Evolutionary conservation across 1,139 yeast species (phyloP).

Genomic region (Scheffersomyces segobiensis): DNA sequence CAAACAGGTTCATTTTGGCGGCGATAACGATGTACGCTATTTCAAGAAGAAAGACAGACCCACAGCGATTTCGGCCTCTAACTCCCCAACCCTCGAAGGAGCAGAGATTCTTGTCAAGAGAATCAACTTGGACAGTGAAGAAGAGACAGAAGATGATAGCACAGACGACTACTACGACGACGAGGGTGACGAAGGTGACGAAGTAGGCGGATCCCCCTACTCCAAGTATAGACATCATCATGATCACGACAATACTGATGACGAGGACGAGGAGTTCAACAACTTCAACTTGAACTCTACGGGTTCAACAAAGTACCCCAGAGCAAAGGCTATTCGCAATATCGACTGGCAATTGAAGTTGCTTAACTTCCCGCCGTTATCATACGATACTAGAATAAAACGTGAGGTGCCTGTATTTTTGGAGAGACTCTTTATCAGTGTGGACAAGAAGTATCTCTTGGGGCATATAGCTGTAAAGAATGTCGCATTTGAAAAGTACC

Average conservation of each 20-base stretch:
- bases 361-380: conserved; percentile 46
- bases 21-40: conserved; percentile 63
- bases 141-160: conserved; percentile 17
- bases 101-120: conserved; percentile 16
- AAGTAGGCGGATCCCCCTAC: conserved; percentile 14
- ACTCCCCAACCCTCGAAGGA: conserved; percentile 52
- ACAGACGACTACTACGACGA: conserved; percentile 10
- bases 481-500: conserved; percentile 61
- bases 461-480: conserved; percentile 79
- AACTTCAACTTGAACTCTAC: conserved; percentile 12
- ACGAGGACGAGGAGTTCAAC: conserved; percentile 11
- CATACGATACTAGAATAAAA: conserved; percentile 40
- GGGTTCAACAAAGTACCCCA: conserved; percentile 23
- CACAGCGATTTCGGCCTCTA: conserved; percentile 66
- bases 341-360: conserved; percentile 52
- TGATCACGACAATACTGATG: background rate
- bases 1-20: conserved; percentile 80
- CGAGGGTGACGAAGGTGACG: conserved; percentile 21
- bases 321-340: conserved; percentile 17
- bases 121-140: conserved; percentile 12
- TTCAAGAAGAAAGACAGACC: conserved; percentile 75
- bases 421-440: conserved; percentile 62
- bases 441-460: conserved; percentile 55
- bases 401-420: conserved; percentile 53
- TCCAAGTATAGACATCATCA: conserved; percentile 8